Base-by-base conservation (phyloP, 768 basidiomycete species). In the Mycena olivaceomarginata region DNA sequence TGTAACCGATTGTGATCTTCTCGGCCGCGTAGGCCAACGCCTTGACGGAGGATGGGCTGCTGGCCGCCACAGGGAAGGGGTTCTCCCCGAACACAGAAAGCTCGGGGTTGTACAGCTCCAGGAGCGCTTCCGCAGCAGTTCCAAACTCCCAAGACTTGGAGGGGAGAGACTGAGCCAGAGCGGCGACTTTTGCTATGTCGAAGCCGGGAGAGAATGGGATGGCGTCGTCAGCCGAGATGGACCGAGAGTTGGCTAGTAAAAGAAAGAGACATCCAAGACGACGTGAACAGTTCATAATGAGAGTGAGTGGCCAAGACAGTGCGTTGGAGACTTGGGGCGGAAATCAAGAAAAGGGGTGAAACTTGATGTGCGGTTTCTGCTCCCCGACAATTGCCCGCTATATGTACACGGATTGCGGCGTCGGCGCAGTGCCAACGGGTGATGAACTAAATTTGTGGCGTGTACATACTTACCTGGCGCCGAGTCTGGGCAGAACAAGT, bases 91-190 rank as follows among this genome's bases (percentile, higher is more conserved):
- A 85, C n/a, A 86, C 83, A 0, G 83, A 83, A 16, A 83, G 62
- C 18, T 79, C 77, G 5, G 84, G 81, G 45, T 80, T 78, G 64
- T 84, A 82, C n/a, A 85, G 60, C 68, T 85, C 85, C 1, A 85
- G 76, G 5, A 85, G 81, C 2, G 82, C 80, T 67, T 85, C 78
- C 1, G 81, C 60, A 2, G 84, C 82, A 5, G 84, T 82, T 20
- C 85, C 84, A 72, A 75, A 82, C 65, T 85, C 85, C 84, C 85
- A 85, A 15, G 81, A 83, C 59, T 83, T 77, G 9, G 80, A 80
- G 22, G 84, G 83, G 22, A 83, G 80, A 20, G 75, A 66, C 53
- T 77, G 82, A 2, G 60, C 80, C 2, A 79, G 64, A 12, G 25
- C 68, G 18, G 80, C 67, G 13, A 82, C 83, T 16, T 76, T 72